A percentile compares a stretch with the other conserved stretches of the same genome.
Conservation (phyloP, 1,284 basidiomycete genomes). For the Ceratobasidium sp. region DNA sequence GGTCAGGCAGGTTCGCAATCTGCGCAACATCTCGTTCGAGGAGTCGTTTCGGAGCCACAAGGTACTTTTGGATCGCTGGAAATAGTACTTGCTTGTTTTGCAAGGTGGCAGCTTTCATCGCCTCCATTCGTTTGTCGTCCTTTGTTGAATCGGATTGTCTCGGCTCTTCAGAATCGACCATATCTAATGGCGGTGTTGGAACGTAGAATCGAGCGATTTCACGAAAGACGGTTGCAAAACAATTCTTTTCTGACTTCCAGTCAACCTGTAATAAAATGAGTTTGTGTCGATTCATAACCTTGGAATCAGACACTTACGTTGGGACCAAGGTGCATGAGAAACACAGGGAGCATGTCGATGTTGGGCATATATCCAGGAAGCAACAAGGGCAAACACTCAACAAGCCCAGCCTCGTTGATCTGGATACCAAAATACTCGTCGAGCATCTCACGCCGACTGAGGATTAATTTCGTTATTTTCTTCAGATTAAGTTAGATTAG, state of each 20-base stretch:
- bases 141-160: constrained; percentile 35
- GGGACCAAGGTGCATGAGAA: constrained; percentile 86
- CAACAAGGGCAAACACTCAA: constrained; percentile 83
- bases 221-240: constrained; percentile 85
- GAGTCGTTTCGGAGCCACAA: constrained; percentile 73
- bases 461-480: constrained; percentile 69
- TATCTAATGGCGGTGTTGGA: constrained; percentile 61
- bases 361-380: constrained; percentile 87
- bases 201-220: constrained; percentile 94
- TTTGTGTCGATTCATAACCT: constrained; percentile 30
- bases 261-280: constrained; percentile 69
- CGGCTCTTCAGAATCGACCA: constrained; percentile 37
- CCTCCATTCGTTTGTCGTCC: constrained; percentile 47
- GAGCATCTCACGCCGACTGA: constrained; percentile 82
- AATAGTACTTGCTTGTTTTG: constrained; percentile 90
- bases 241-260: constrained; percentile 86
- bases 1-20: constrained; percentile 85
- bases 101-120: constrained; percentile 74
- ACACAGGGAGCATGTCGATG: constrained; percentile 84
- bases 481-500: constrained; percentile 50
- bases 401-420: constrained; percentile 70
- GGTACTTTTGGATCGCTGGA: constrained; percentile 80
- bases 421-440: constrained; percentile 89
- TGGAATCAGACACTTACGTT: constrained; percentile 63
- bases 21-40: constrained; percentile 82